Evolutionary conservation across 805 yeast genomes (phyloP), one percentile per base, ranked within the genome.

Genomic region (Ascoidea asiatica): DNA sequence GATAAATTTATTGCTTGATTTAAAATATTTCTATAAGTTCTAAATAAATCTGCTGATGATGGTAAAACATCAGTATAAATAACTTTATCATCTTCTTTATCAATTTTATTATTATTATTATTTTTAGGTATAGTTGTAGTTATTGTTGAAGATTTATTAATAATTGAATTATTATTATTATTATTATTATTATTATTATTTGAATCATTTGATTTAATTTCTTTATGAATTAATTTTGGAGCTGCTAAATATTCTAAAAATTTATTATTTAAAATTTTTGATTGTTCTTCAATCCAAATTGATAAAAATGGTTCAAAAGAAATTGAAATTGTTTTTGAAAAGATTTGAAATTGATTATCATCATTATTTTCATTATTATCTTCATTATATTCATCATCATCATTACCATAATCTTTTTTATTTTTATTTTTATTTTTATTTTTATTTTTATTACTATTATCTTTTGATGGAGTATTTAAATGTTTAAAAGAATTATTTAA

Each of bases 231-330:
- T 46, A 81, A 60, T 48, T 76, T 74, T 4, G 78, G 63, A 19
- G 75, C 72, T 43, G 77, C 70, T 56, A 78, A 63, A 55, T 80
- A 87, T 44, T 79, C 83, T 37, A 74, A 56, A 45, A 89, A 66
- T 53, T 81, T 84, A 5, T 70, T 65, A 38, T 73, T 71, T 52
- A 90, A 67, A 29, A 69, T 58, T 7, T 70, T 65, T 49, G 85
- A 88, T 61, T 92, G 97, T 54, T 86, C 83, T 18, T 77, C 77
- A 8, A 92, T 79, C 97, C 97, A 92, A 13, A 86, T 61, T 37
- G 73, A 73, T 41, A 92, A 66, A 57, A 82, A 86, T 1, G 97
- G 96, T 58, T 86, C 95, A 57, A 92, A 89, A 33, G 80, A 77
- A 40, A 66, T 69, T 38, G 81, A 85, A 46, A 77, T 73, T 43